Conservation (phyloP, 2,329 filamentous ascomycete species). For the Stagonosporopsis tanaceti region DNA sequence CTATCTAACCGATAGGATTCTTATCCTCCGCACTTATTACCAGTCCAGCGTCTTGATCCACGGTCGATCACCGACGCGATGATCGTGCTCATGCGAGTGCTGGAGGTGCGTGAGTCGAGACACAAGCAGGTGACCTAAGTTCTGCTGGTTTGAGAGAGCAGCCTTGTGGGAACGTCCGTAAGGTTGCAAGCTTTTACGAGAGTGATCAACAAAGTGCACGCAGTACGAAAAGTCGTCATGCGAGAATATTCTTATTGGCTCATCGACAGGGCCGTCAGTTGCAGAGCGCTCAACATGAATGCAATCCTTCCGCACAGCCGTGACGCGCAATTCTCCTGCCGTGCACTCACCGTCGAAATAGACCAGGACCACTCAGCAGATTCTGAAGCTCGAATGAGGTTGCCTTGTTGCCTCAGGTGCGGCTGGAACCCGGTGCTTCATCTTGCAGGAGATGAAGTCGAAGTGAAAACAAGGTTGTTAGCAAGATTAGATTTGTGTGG, state of each 20-base stretch:
- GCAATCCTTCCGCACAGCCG: constrained; percentile 10
- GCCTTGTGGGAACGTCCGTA: background rate
- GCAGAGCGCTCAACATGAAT: constrained; percentile 1
- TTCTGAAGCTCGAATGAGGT: constrained; percentile 7
- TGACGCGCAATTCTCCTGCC: constrained; percentile 15
- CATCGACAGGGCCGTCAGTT: background rate
- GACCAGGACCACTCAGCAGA: constrained; percentile 17
- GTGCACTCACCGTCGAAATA: constrained; percentile 19
- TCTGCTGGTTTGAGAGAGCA: background rate
- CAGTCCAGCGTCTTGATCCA: constrained; percentile 1
- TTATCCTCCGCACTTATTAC: constrained; percentile 24
- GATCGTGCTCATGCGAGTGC: background rate
- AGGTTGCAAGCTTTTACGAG: background rate
- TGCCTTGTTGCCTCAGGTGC: constrained; percentile 24
- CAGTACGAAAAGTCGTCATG: constrained; percentile 8
- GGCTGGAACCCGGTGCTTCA: constrained; percentile 29
- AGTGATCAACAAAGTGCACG: background rate
- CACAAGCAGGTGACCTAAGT: background rate
- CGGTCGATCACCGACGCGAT: background rate
- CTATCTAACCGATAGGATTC: constrained; percentile 34
- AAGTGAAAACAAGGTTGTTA: constrained; percentile 29
- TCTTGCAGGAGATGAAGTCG: constrained; percentile 31
- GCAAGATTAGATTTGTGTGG: constrained; percentile 25
- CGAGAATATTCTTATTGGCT: constrained; percentile 3
- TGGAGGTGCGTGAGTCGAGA: background rate